A percentile compares a stretch with the other conserved stretches of the same genome.
phyloP scores from a whole-genome alignment of 2,329 filamentous ascomycete genomes.

The Macrophomina pseudophaseolina region DNA sequence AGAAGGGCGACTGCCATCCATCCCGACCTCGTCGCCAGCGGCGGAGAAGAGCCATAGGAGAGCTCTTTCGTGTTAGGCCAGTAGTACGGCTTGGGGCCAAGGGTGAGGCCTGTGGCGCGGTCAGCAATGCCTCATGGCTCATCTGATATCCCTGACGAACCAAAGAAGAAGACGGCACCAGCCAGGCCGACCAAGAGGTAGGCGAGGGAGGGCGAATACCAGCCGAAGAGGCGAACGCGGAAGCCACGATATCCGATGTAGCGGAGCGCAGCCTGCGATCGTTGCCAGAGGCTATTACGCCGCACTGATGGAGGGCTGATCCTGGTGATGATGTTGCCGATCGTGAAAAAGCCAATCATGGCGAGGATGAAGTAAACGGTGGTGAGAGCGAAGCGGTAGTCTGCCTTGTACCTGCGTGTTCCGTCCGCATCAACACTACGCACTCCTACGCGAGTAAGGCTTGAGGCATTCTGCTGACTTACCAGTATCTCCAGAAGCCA shows the following conservation, averaged over 20 bases:
- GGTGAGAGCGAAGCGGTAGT: slow-evolving; percentile 26
- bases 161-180: slow-evolving; percentile 38
- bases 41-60: slow-evolving; percentile 33
- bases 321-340: slow-evolving; percentile 23
- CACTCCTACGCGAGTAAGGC: too few relatives aligned
- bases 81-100: slow-evolving; percentile 29
- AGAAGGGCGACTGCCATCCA: slow-evolving; percentile 39
- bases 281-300: slow-evolving; percentile 26
- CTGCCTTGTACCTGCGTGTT: slow-evolving; percentile 27
- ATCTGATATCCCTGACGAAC: slow-evolving; percentile 24
- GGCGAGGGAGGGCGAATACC: slow-evolving; percentile 38
- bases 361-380: slow-evolving; percentile 26
- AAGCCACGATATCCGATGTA: slow-evolving; percentile 39
- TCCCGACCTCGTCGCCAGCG: slow-evolving; percentile 37
- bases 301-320: background rate
- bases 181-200: slow-evolving; percentile 34
- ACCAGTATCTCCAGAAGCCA: slow-evolving; percentile 28
- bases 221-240: slow-evolving; percentile 31
- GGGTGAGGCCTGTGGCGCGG: background rate
- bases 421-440: background rate
- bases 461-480: background rate
- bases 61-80: slow-evolving; percentile 27
- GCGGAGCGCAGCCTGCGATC: slow-evolving; percentile 32
- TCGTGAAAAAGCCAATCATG: slow-evolving; percentile 21
- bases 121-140: background rate